A percentile compares a stretch with the other conserved stretches of the same genome.
Conservation (phyloP, 169 alveolate species). For the Plasmodium blacklocki region DNA sequence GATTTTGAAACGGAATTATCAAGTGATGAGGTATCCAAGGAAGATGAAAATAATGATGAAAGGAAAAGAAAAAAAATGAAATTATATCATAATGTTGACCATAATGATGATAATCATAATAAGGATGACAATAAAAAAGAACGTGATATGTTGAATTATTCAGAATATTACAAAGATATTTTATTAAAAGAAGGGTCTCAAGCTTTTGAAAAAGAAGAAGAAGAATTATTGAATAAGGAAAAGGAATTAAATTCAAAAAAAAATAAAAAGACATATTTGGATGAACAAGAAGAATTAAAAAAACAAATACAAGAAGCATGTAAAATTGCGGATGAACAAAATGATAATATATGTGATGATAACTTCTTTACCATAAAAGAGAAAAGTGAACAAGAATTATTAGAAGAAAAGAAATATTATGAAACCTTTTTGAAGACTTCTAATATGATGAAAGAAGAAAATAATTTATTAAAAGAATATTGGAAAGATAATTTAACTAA, state of each 20-base stretch:
- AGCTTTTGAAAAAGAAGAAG: constrained; percentile 79
- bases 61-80: not conserved
- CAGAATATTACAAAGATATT: constrained; percentile 80
- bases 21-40: constrained; percentile 3
- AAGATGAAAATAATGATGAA: not conserved
- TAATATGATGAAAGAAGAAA: constrained; percentile 40
- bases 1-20: constrained; percentile 69
- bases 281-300: constrained; percentile 83
- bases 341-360: constrained; percentile 66
- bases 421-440: constrained; percentile 60
- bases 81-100: not conserved
- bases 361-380: constrained; percentile 77
- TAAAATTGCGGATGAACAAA: constrained; percentile 63
- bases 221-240: constrained; percentile 46
- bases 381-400: constrained; percentile 60
- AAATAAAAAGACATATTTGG: constrained; percentile 60
- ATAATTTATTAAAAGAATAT: constrained; percentile 71
- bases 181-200: constrained; percentile 84
- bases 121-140: not conserved
- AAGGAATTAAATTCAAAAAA: constrained; percentile 2
- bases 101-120: not conserved
- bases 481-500: constrained; percentile 77
- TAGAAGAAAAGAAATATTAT: constrained; percentile 49
- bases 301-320: constrained; percentile 81
- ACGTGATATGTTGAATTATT: constrained; percentile 56